These are phyloP conservation scores for Neoascochyta sp. DNA, from an alignment of 2,329 filamentous ascomycete genomes.

Conservation along the genomic window DNA sequence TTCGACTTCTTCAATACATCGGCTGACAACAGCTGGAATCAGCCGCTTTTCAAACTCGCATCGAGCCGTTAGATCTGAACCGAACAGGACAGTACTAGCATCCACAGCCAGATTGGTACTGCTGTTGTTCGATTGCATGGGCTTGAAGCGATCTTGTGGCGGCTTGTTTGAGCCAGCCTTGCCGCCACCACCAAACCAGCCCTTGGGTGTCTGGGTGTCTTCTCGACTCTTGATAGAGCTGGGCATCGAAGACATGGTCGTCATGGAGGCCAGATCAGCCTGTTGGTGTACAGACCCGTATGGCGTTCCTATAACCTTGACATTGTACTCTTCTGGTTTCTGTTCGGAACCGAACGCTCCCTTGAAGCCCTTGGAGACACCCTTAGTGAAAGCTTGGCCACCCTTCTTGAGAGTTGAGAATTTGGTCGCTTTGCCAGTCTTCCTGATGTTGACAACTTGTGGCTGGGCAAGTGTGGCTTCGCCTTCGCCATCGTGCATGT, in stretches of 20 bases:
- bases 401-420: slow-evolving; percentile 99
- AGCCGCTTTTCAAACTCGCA: slow-evolving; percentile 84
- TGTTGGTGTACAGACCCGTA: slow-evolving; percentile 37
- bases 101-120: slow-evolving; percentile 41
- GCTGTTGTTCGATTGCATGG: slow-evolving; percentile 42
- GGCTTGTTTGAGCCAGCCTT: slow-evolving; percentile 17
- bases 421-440: slow-evolving; percentile 82
- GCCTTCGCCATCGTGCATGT: slow-evolving; percentile 59
- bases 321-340: slow-evolving; percentile 56
- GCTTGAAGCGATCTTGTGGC: slow-evolving; percentile 25
- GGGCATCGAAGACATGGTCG: too few relatives aligned
- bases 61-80: slow-evolving; percentile 80
- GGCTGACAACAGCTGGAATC: slow-evolving; percentile 84
- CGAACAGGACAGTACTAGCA: slow-evolving; percentile 63
- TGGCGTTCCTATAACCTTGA: slow-evolving; percentile 48
- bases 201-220: slow-evolving; percentile 22
- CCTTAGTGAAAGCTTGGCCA: slow-evolving; percentile 88
- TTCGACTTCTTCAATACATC: slow-evolving; percentile 96
- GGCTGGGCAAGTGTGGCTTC: slow-evolving; percentile 65
- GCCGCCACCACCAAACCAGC: slow-evolving; percentile 29
- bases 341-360: slow-evolving; percentile 68
- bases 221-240: slow-evolving; percentile 29
- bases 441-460: slow-evolving; percentile 93
- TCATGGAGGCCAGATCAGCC: slow-evolving; percentile 34
- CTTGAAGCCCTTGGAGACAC: slow-evolving; percentile 90